A percentile compares a stretch with the other conserved stretches of the same genome.
These are phyloP conservation scores for Heliocybe sulcata DNA, from an alignment of 1,284 basidiomycete genomes.

Conservation along the genomic window DNA sequence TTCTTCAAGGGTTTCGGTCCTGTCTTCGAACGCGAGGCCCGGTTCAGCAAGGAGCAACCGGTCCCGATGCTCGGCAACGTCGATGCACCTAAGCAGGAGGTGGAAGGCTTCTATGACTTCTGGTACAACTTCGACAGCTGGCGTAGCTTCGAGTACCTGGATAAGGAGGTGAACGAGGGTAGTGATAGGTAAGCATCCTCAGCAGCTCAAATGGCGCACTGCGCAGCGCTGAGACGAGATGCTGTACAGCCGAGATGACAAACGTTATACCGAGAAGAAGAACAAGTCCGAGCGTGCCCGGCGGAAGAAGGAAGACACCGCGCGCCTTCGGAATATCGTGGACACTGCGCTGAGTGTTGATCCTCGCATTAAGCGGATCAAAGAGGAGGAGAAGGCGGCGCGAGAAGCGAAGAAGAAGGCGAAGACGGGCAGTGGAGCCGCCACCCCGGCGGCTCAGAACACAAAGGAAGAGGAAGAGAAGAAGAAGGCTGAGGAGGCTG, in stretches of 20 bases:
- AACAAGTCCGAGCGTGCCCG: slow-evolving; percentile 96
- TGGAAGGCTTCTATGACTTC: slow-evolving; percentile 96
- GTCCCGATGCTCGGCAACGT: slow-evolving; percentile 77
- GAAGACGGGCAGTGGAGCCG: slow-evolving; percentile 26
- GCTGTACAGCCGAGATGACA: slow-evolving; percentile 84
- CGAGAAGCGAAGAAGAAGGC: slow-evolving; percentile 89
- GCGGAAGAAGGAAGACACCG: slow-evolving; percentile 97
- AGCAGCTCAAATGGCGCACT: neutral
- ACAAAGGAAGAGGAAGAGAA: slow-evolving; percentile 70
- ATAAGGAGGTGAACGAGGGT: slow-evolving; percentile 98
- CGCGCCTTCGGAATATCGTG: slow-evolving; percentile 82
- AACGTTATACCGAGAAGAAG: slow-evolving; percentile 99
- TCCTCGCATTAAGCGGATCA: slow-evolving; percentile 97
- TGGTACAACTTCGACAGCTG: slow-evolving; percentile 99
- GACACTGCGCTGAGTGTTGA: slow-evolving; percentile 84
- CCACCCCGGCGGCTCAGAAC: slow-evolving; percentile 45
- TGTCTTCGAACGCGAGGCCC: slow-evolving; percentile 85
- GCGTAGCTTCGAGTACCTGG: slow-evolving; percentile 96
- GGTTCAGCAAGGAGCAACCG: slow-evolving; percentile 88
- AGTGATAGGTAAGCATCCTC: slow-evolving; percentile 73
- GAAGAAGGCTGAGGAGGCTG: slow-evolving; percentile 68
- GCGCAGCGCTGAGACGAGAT: slow-evolving; percentile 8
- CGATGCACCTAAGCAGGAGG: slow-evolving; percentile 73
- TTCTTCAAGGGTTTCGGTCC: slow-evolving; percentile 67
- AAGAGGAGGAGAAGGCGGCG: slow-evolving; percentile 93